phyloP scores from a whole-genome alignment of 768 basidiomycete genomes.

The Phaeolepiota aurea region DNA sequence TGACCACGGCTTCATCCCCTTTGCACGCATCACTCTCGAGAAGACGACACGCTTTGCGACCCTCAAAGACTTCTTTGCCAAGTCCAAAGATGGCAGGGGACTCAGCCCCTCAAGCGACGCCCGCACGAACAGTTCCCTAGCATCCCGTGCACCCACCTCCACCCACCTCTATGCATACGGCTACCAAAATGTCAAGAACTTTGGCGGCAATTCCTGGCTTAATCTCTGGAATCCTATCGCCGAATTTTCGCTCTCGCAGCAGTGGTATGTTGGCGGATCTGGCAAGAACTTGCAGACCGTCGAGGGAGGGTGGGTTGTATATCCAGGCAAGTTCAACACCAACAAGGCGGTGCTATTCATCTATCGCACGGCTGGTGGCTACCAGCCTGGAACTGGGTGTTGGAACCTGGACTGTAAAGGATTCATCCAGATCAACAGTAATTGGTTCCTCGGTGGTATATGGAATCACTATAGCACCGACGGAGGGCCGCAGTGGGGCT shows the following conservation, averaged over 20 bases:
- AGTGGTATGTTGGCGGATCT: neutral
- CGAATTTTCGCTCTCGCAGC: neutral
- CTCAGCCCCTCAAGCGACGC: neutral
- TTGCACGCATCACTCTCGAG: neutral
- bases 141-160: neutral
- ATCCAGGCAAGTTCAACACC: conserved; percentile 1
- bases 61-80: neutral
- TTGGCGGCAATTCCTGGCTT: neutral
- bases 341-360: conserved; percentile 1
- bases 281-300: neutral
- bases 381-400: neutral
- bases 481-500: neutral
- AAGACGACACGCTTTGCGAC: neutral
- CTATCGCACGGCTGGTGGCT: neutral
- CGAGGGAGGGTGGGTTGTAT: conserved; percentile 1
- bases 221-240: conserved; percentile 1
- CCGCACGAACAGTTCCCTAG: neutral
- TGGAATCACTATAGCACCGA: neutral
- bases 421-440: neutral
- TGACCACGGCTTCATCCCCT: neutral
- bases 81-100: neutral
- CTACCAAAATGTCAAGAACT: neutral
- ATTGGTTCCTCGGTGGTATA: neutral
- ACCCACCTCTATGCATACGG: neutral
- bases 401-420: neutral